Base-by-base conservation (phyloP, 768 basidiomycete species). In the Lentinus brumalis region DNA sequence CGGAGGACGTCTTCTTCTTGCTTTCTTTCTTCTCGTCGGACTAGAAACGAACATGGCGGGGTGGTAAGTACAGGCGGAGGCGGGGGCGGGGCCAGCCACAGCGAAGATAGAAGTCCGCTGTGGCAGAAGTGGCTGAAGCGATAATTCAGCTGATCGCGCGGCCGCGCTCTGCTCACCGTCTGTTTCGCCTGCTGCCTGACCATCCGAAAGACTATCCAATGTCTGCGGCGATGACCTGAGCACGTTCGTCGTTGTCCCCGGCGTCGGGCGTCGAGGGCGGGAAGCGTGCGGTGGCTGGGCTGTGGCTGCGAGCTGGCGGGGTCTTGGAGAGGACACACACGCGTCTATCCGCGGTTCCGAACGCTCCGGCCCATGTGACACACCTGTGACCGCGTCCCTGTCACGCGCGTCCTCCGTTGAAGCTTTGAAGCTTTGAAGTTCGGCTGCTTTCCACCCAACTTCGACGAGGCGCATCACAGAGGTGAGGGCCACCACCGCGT, bases 21-120 rank as follows among this genome's bases (percentile, higher is more conserved):
- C 69, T 40, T 45, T 81, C 77, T 67, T 74, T 79, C 72, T 75
- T 79, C 65, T 79, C 78, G 18, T 79, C 80, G 18, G 76, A 67
- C 76, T 74, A 59, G 50, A 65, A 61, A 52, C 50, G 53, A 29
- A 45, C 57, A 59, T 47, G 54, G 41, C 59, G 39, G 44, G 12
- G 39, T 38, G 29, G 54, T 59, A 18, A 59, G 63, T 26, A 18
- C n/a, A 49, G 42, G 54, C 30, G 30, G 40, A 42, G 5, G 60
- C 62, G 52, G 38, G 21, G 32, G 26, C 32, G 9, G 35, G 42
- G 50, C 38, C 64, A 71, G 69, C 68, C 69, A 72, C 67, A 61
- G 59, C 41, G 54, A 57, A 57, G 55, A 60, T 55, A 57, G 49
- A 60, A 58, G 57, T 35, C 47, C 58, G 47, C 38, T 64, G 67